Base-by-base conservation (phyloP, 345 rosid species). In the Viola odorata region DNA sequence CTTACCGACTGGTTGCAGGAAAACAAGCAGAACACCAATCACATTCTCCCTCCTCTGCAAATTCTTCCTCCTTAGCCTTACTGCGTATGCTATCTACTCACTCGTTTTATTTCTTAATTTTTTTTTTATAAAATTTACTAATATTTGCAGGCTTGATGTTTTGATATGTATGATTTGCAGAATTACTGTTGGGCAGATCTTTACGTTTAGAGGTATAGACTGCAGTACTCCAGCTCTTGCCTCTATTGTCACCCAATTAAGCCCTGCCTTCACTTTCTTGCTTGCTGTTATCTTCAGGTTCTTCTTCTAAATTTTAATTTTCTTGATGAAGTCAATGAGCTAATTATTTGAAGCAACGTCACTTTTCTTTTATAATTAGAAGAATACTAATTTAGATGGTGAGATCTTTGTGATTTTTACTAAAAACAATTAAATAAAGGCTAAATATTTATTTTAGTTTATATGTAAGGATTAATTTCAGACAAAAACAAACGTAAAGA, bases 221-320 rank as follows among this genome's bases (percentile, higher is more conserved):
- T 81, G 73, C 68, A 78, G 83, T 60, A 79, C 86, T 57, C 89
- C 85, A 5, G 78, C 85, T 9, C 84, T 84, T 61, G 83, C 53
- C 41, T 80, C 85, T 64, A 81, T 86, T 50, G 66, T 78, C 37
- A 40, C 41, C 67, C 81, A 81, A 62, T 64, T 81, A 45, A 12
- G 78, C 49, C 86, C 86, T 11, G 82, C 85, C 64, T 74, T 80
- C 57, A 84, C 85, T 61, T 84, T 84, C 68, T 55, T 78, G 70
- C 79, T 81, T n/a, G 86, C 89, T 61, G 80, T 76, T 39, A 53
- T 76, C 71, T 84, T 80, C 81, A 76, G 86, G 89, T 84, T 69
- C 55, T 44, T 57, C 39, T 62, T 10, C n/a, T n/a, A n/a, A n/a
- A n/a, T n/a, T n/a, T n/a, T n/a, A n/a, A n/a, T n/a, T n/a, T n/a